Conservation (phyloP, 1,284 basidiomycete genomes). For the Boletus albobrunnescens region DNA sequence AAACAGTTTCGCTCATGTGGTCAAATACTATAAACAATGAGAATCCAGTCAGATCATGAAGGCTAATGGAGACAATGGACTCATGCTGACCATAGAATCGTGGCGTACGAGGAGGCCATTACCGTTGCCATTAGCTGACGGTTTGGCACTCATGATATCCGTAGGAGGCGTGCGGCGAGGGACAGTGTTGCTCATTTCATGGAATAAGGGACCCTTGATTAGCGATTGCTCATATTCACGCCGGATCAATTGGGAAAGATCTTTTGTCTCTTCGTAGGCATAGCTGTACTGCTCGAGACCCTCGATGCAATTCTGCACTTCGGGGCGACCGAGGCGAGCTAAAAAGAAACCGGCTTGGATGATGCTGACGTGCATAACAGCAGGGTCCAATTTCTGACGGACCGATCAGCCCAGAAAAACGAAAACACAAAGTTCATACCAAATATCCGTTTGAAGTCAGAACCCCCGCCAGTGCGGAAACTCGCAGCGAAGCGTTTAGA, state of each 20-base stretch:
- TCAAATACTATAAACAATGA: slow-evolving; percentile 24
- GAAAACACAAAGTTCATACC: slow-evolving; percentile 38
- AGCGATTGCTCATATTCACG: slow-evolving; percentile 48
- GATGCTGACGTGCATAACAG: slow-evolving; percentile 81
- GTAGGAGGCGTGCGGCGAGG: slow-evolving; percentile 19
- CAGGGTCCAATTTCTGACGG: slow-evolving; percentile 67
- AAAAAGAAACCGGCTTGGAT: slow-evolving; percentile 81
- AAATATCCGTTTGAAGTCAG: slow-evolving; percentile 81
- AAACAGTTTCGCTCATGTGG: slow-evolving; percentile 13
- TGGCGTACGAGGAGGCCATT: slow-evolving; percentile 20
- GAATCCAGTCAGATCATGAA: slow-evolving; percentile 18
- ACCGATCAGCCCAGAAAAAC: slow-evolving; percentile 7
- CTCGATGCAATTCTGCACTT: slow-evolving; percentile 77
- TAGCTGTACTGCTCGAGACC: slow-evolving; percentile 85
- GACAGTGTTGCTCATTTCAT: slow-evolving; percentile 31
- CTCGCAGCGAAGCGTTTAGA: slow-evolving; percentile 77
- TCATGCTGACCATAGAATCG: slow-evolving; percentile 18
- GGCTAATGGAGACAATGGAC: not conserved
- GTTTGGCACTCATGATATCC: slow-evolving; percentile 12
- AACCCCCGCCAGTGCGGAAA: slow-evolving; percentile 80
- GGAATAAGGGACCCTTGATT: slow-evolving; percentile 29
- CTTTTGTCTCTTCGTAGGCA: slow-evolving; percentile 81
- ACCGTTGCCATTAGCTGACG: slow-evolving; percentile 16
- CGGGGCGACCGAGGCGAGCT: slow-evolving; percentile 74
- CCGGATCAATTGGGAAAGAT: slow-evolving; percentile 68